Conservation (phyloP, 768 basidiomycete species). For the Steccherinum ochraceum region DNA sequence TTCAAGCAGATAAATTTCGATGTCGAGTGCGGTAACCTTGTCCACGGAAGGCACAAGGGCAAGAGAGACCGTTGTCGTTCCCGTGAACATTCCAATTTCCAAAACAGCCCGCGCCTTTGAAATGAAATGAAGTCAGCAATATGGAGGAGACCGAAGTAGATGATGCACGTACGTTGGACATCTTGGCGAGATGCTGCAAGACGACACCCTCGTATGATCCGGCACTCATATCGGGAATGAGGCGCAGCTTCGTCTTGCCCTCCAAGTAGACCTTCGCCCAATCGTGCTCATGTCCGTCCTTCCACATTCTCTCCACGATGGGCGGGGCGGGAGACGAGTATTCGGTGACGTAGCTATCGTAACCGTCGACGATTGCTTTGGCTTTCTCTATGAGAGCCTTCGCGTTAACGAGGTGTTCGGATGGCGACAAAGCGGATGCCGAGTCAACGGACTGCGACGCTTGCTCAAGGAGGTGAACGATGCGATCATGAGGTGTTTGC, state of each 20-base stretch:
- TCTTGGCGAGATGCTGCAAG: constrained; percentile 9
- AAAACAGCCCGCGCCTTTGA: constrained; percentile 6
- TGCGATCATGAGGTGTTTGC: constrained; percentile 7
- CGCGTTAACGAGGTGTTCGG: neutral
- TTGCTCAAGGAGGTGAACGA: constrained; percentile 6
- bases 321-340: constrained; percentile 7
- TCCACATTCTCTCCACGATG: constrained; percentile 7
- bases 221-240: constrained; percentile 6
- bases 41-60: constrained; percentile 6
- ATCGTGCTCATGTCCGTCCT: constrained; percentile 4
- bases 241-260: constrained; percentile 7
- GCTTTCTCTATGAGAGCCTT: constrained; percentile 8
- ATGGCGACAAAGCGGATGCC: neutral
- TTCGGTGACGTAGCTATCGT: constrained; percentile 7
- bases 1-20: constrained; percentile 6
- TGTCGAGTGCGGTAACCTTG: constrained; percentile 8
- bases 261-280: constrained; percentile 4
- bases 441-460: constrained; percentile 3
- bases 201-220: constrained; percentile 12
- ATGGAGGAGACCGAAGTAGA: neutral
- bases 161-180: constrained; percentile 1
- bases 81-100: constrained; percentile 14
- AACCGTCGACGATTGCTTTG: constrained; percentile 7
- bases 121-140: neutral
- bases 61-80: constrained; percentile 12